These are phyloP conservation scores for Talaromyces rugulosus DNA, from an alignment of 2,329 filamentous ascomycete genomes.

Conservation along the genomic window DNA sequence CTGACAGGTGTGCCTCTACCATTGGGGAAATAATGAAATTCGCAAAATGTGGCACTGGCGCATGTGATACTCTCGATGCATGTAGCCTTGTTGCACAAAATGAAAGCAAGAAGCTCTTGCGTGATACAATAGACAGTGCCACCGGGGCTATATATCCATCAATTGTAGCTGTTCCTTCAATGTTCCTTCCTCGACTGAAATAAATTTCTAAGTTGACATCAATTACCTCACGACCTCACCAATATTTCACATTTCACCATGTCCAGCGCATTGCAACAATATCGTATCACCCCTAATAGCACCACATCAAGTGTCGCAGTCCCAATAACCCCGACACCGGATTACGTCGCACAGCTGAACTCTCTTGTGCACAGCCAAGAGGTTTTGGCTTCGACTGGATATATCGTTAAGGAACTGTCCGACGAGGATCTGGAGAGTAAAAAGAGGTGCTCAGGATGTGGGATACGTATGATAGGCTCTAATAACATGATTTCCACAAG, in stretches of 20 bases:
- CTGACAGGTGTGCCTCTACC: not conserved
- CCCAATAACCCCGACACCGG: not conserved
- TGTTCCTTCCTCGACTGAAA: not conserved
- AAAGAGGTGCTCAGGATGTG: not conserved
- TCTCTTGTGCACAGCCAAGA: not conserved
- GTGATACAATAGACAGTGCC: not conserved
- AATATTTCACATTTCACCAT: not conserved
- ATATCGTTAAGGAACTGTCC: not conserved
- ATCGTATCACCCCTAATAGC: not conserved
- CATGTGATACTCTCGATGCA: not conserved
- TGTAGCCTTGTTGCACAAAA: not conserved
- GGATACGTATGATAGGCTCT: not conserved
- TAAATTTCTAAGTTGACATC: not conserved
- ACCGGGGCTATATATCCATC: too few relatives aligned
- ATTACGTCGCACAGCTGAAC: not conserved
- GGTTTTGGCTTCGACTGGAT: not conserved
- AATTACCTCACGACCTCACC: not conserved
- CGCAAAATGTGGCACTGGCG: not conserved
- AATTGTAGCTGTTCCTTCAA: too few relatives aligned
- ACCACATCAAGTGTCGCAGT: not conserved
- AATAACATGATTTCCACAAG: not conserved
- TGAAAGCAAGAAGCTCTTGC: not conserved
- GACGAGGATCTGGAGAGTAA: not conserved
- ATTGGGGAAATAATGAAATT: not conserved
- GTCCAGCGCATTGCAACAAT: not conserved